Evolutionary conservation across 805 yeast genomes (phyloP).

Genomic region (Maudiozyma serrabonitensis): DNA sequence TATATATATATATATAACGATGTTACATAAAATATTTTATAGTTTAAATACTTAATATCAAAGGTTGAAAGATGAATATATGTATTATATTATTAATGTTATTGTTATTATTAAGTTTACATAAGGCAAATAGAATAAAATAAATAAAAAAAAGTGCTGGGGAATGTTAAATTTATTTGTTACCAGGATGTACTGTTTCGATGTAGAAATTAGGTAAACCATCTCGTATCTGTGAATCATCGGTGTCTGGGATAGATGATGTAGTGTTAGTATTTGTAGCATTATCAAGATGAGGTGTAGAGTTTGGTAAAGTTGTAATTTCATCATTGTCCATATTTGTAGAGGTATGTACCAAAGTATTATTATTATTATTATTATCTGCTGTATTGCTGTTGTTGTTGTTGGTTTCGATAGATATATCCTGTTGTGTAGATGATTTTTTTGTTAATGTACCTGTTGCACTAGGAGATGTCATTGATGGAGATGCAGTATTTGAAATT

Average conservation of each 20-base stretch:
- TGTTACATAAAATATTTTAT: no score
- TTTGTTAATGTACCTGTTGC: not conserved
- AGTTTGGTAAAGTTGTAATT: not conserved
- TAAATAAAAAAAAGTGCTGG: not conserved
- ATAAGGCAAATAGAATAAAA: not conserved
- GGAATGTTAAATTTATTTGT: not conserved
- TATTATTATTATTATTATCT: not conserved
- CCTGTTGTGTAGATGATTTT: not conserved
- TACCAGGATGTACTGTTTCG: constrained; percentile 1
- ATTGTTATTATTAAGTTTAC: not conserved
- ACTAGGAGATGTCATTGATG: not conserved
- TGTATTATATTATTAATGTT: no score
- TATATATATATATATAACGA: not conserved
- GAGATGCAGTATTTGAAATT: not conserved
- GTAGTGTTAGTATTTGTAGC: constrained; percentile 12
- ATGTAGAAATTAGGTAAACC: constrained; percentile 7
- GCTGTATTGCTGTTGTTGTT: not conserved
- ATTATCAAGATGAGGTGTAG: constrained; percentile 10
- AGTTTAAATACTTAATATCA: no score
- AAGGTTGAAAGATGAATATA: no score
- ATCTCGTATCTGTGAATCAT: constrained; percentile 13
- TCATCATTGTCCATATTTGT: not conserved
- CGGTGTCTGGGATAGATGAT: constrained; percentile 20
- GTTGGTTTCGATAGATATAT: not conserved
- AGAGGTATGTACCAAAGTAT: not conserved